Conservation (phyloP, 495 filamentous ascomycete genomes). For the Pyrenula aspistea region DNA sequence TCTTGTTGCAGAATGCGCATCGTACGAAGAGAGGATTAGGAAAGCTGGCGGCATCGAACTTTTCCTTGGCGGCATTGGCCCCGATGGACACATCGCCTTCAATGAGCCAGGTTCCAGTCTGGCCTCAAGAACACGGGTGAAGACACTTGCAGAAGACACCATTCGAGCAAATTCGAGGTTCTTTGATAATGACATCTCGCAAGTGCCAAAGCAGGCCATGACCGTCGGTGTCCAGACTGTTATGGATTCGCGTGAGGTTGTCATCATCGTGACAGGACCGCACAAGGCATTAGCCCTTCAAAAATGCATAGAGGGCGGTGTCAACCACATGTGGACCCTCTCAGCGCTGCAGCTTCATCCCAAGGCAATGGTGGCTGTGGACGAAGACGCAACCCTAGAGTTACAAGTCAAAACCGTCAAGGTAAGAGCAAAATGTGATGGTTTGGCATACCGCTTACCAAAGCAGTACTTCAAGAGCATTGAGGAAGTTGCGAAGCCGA, state of each 20-base stretch:
- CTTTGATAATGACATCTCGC: slow-evolving; percentile 58
- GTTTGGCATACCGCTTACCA: not conserved
- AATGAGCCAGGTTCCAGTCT: slow-evolving; percentile 80
- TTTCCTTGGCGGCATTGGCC: slow-evolving; percentile 74
- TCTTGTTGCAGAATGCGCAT: slow-evolving; percentile 62
- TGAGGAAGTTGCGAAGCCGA: slow-evolving; percentile 42
- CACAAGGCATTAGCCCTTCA: slow-evolving; percentile 75
- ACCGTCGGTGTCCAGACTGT: slow-evolving; percentile 85
- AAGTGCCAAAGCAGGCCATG: slow-evolving; percentile 72
- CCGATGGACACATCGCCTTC: slow-evolving; percentile 82
- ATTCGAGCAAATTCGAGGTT: slow-evolving; percentile 78
- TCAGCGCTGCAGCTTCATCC: slow-evolving; percentile 70
- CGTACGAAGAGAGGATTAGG: slow-evolving; percentile 70
- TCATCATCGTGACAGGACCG: slow-evolving; percentile 69
- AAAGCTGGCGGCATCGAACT: slow-evolving; percentile 69
- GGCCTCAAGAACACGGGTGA: slow-evolving; percentile 67
- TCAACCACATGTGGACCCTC: slow-evolving; percentile 86
- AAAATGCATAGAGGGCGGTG: slow-evolving; percentile 66
- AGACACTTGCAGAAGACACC: slow-evolving; percentile 79
- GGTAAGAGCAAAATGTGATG: slow-evolving; percentile 18
- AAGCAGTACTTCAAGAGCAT: slow-evolving; percentile 45
- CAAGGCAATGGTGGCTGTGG: slow-evolving; percentile 69
- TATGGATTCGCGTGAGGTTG: slow-evolving; percentile 69
- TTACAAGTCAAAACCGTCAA: slow-evolving; percentile 80
- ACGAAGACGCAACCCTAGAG: slow-evolving; percentile 76